phyloP scores from a whole-genome alignment of 2,329 filamentous ascomycete species.

The Xylariaceae sp. region DNA sequence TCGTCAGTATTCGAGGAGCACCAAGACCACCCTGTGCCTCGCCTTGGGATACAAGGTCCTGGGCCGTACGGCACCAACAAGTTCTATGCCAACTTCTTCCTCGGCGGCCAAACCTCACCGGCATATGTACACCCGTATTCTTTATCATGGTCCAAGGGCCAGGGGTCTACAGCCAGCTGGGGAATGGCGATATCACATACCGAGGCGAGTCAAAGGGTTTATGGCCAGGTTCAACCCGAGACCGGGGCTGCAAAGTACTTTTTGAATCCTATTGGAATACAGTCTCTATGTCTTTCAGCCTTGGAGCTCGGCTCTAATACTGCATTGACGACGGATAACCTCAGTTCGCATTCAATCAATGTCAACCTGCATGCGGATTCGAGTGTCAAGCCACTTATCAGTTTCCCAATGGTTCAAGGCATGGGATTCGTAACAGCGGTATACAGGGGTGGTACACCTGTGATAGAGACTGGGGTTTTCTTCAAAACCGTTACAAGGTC shows the following conservation, averaged over 20 bases:
- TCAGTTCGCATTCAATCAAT: slow-evolving; percentile 58
- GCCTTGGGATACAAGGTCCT: slow-evolving; percentile 45
- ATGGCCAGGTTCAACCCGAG: slow-evolving; percentile 53
- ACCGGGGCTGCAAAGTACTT: slow-evolving; percentile 66
- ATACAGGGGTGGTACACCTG: slow-evolving; percentile 66
- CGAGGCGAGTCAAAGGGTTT: slow-evolving; percentile 62
- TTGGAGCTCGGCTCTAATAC: slow-evolving; percentile 63
- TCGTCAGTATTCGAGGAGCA: slow-evolving; percentile 44
- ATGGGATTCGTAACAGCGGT: slow-evolving; percentile 81
- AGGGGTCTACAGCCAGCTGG: slow-evolving; percentile 61
- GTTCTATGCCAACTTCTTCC: slow-evolving; percentile 76
- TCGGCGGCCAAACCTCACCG: slow-evolving; percentile 65
- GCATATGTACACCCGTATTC: slow-evolving; percentile 75
- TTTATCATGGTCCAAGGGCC: slow-evolving; percentile 62
- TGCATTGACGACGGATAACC: slow-evolving; percentile 48
- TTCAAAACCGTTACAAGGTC: slow-evolving; percentile 64
- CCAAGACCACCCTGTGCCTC: slow-evolving; percentile 56
- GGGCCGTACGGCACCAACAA: slow-evolving; percentile 69
- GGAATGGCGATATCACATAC: slow-evolving; percentile 75
- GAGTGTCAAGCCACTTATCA: slow-evolving; percentile 57
- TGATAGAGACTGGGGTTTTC: slow-evolving; percentile 69
- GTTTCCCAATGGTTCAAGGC: slow-evolving; percentile 81
- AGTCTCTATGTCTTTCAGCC: slow-evolving; percentile 77
- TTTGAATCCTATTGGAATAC: slow-evolving; percentile 75
- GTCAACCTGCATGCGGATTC: slow-evolving; percentile 59